Base-by-base conservation (phyloP, 192 early-diverging fungal genomes). In the Pilobolus umbonatus region DNA sequence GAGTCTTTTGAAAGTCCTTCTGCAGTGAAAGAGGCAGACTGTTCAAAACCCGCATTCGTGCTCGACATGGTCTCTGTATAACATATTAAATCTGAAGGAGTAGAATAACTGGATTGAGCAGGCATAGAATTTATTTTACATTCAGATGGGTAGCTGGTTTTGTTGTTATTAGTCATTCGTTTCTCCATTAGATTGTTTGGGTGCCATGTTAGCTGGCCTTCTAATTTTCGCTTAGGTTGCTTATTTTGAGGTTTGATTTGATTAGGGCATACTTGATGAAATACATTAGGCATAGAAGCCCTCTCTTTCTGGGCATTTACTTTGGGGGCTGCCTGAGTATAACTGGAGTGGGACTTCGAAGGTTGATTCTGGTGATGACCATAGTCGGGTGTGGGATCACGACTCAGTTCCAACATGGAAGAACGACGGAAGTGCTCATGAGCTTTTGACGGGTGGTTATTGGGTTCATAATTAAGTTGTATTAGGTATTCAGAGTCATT, bases 261-360 rank as follows among this genome's bases (percentile, higher is more conserved):
- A n/a, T n/a, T n/a, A n/a, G n/a, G n/a, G n/a, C n/a, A n/a, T n/a
- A n/a, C n/a, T n/a, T n/a, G n/a, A n/a, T n/a, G n/a, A 42, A 54
- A 54, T 6, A 38, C 52, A 54, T 54, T 32, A 34, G n/a, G 31
- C 32, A 54, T 35, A 21, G 32, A 36, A 38, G 50, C 6, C 12
- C 32, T 32, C 11, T 54, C 52, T 22, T 54, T 54, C 35, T 54
- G 52, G n/a, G n/a, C n/a, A n/a, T n/a, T n/a, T n/a, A n/a, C n/a
- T n/a, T n/a, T n/a, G n/a, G n/a, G n/a, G 11, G 22, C 14, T 1
- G 26, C 47, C 25, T 49, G n/a, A n/a, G n/a, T n/a, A n/a, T n/a
- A n/a, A n/a, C n/a, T n/a, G 47, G 29, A 5, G 6, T 29, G 25
- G 47, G 29, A 31, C 50, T 8, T 52, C 50, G 17, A 34, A 36